Evolutionary conservation across 2,329 filamentous ascomycete species (phyloP), one percentile per base, ranked within the genome.

Genomic region (Nothopassalora personata): DNA sequence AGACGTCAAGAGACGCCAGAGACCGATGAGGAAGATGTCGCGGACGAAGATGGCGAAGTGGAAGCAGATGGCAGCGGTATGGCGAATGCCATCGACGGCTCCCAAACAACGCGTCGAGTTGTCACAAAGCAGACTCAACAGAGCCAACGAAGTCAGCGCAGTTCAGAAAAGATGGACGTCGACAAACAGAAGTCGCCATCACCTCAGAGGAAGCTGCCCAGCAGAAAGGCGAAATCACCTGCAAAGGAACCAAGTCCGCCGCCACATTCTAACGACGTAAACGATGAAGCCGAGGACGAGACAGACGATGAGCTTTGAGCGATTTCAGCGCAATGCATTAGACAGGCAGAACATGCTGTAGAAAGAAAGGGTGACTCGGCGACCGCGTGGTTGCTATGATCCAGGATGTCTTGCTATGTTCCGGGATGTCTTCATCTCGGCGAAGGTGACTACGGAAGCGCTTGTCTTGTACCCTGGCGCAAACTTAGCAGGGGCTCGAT

Each of bases 241-340:
- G 57, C 53, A 31, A 51, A 49, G 45, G 60, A 59, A 31, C 56
- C 60, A 28, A 55, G 58, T 30, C 54, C 60, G 27, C 59, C 62
- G 19, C 56, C 62, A 31, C 28, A 55, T 23, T 52, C 57, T 50
- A 58, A 53, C 15, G 18, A 36, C n/a, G 54, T 49, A 47, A 48
- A 47, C 28, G 58, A 61, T 7, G 62, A 67, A 8, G 67, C 69
- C 27, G 68, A 72, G 28, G 70, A 70, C 11, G 69, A 71, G 49
- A 72, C 70, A 28, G 71, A 73, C 57, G 71, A 73, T 53, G 71
- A 73, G 57, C 52, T 71, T 49, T 71, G 57, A 51, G 49, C 27
- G 10, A 31, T n/a, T 13, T 19, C 23, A 34, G 49, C 49, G 30
- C 49, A 34, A 34, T 34, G 49, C 49, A 18, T 34, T 51, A 49